phyloP scores from a whole-genome alignment of 2,329 filamentous ascomycete genomes.

The Berkeleyomyces basicola region DNA sequence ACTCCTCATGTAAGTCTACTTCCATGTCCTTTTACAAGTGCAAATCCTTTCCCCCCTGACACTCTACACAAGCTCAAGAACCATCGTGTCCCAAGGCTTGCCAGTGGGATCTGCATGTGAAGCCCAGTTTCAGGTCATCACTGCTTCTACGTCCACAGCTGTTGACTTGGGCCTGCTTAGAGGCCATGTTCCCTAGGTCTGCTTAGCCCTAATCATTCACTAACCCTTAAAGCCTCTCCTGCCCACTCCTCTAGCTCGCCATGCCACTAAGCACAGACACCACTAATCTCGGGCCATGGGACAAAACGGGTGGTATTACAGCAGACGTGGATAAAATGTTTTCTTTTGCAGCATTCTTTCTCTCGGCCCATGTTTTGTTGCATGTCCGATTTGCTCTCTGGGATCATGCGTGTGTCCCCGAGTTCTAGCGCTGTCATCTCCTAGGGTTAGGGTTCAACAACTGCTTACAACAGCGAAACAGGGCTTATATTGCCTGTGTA shows the following conservation, averaged over 20 bases:
- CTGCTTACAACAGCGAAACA: not conserved
- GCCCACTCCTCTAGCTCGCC: not conserved
- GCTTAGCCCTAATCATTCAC: not conserved
- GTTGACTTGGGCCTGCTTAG: no score
- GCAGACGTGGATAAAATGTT: not conserved
- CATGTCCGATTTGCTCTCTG: not conserved
- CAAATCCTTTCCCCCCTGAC: not conserved
- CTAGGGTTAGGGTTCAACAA: not conserved
- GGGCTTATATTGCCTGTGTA: not conserved
- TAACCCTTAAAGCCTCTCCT: not conserved
- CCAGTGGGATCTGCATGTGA: not conserved
- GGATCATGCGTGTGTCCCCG: not conserved
- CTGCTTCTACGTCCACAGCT: no score
- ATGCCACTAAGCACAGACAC: slow-evolving; percentile 5
- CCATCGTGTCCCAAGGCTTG: not conserved
- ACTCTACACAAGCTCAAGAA: not conserved
- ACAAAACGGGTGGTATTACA: slow-evolving; percentile 2
- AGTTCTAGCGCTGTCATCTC: not conserved
- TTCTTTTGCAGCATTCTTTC: not conserved
- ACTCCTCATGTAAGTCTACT: no score
- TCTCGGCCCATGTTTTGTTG: not conserved
- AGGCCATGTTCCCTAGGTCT: not conserved
- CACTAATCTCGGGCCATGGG: slow-evolving; percentile 12
- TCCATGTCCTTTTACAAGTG: not conserved
- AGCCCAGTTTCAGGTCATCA: not conserved